Evolutionary conservation across 2,329 filamentous ascomycete species (phyloP).

Genomic region (Ophiostoma angusticollis): DNA sequence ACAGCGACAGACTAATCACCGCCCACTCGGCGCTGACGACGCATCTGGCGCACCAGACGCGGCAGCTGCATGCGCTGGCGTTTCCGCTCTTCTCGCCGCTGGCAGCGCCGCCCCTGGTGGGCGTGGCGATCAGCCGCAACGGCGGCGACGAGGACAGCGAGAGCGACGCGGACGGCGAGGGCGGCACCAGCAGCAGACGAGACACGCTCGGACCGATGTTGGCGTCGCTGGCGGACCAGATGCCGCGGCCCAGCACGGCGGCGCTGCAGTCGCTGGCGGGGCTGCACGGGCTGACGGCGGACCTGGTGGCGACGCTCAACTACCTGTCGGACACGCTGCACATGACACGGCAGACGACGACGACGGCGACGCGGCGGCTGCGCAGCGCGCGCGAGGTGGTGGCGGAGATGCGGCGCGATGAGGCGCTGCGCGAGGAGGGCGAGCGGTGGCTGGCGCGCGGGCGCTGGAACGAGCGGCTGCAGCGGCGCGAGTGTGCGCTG

Average conservation of each 20-base stretch:
- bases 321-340: conserved; percentile 84
- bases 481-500: conserved; percentile 65
- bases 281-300: conserved; percentile 57
- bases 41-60: conserved; percentile 62
- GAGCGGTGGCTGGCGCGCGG: conserved; percentile 68
- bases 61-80: conserved; percentile 59
- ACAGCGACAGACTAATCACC: conserved; percentile 52
- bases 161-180: conserved; percentile 37
- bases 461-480: conserved; percentile 68
- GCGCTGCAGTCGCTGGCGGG: conserved; percentile 54
- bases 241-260: conserved; percentile 51
- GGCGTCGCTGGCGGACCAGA: conserved; percentile 47
- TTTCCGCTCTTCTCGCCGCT: conserved; percentile 60
- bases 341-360: conserved; percentile 82
- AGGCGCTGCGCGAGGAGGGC: conserved; percentile 70
- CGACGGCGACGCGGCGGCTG: conserved; percentile 65
- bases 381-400: conserved; percentile 76
- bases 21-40: conserved; percentile 63
- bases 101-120: conserved; percentile 20
- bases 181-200: too few relatives aligned
- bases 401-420: conserved; percentile 70
- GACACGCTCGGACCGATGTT: conserved; percentile 61
- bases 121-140: neutral
- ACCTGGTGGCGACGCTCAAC: conserved; percentile 68
- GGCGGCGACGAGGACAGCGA: neutral